Evolutionary conservation across 2,329 filamentous ascomycete species (phyloP).

Genomic region (Colletotrichum truncatum): DNA sequence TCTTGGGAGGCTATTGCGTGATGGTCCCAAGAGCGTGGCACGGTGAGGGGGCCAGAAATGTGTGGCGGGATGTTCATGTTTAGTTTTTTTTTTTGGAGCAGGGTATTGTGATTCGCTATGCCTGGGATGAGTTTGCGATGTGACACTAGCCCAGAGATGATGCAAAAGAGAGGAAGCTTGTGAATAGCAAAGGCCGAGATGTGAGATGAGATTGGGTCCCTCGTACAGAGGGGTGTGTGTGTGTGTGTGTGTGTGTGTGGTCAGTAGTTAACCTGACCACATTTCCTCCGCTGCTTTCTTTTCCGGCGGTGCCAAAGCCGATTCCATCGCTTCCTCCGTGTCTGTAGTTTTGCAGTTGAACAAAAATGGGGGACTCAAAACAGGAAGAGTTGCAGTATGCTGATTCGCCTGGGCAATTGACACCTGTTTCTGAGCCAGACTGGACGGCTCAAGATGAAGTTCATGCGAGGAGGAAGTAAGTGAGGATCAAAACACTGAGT

Average conservation of each 20-base stretch:
- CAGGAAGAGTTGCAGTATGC: neutral
- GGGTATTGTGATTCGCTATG: neutral
- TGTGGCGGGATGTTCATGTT: neutral
- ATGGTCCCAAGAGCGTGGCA: constrained; percentile 15
- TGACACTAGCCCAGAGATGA: constrained; percentile 1
- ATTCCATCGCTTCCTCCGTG: neutral
- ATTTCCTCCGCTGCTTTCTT: neutral
- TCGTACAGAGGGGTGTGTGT: no score
- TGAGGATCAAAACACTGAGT: neutral
- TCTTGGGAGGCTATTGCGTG: constrained; percentile 16
- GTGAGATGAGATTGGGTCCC: neutral
- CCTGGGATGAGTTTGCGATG: neutral
- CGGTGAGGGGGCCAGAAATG: neutral
- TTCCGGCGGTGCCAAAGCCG: neutral
- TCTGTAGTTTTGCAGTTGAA: no score
- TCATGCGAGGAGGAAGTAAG: constrained; percentile 31
- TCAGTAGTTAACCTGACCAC: neutral
- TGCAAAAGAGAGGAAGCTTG: neutral
- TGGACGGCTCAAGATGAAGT: constrained; percentile 30
- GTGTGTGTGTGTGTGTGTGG: neutral
- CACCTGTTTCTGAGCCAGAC: constrained; percentile 4
- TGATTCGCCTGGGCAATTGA: neutral
- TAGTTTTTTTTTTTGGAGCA: neutral
- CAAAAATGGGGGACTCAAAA: constrained; percentile 1
- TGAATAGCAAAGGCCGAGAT: constrained; percentile 8